Evolutionary conservation across 2,329 filamentous ascomycete species (phyloP), one percentile per base, ranked within the genome.

Genomic region (Aureobasidium sp.): DNA sequence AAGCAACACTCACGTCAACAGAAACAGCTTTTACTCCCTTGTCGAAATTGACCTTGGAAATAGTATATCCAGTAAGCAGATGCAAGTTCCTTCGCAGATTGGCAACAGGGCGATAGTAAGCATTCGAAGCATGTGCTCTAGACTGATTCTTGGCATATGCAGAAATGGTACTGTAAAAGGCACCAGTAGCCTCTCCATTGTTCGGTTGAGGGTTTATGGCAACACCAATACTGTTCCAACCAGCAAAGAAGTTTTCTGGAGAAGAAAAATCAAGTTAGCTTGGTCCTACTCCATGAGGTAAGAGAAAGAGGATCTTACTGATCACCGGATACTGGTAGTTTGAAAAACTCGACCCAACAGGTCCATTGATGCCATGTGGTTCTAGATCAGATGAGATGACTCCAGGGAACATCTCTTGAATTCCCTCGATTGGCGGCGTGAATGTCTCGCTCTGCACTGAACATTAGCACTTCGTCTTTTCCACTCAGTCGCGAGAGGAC

Each of bases 91-190:
- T 44, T 3, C 74, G 67, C n/a, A 17, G 25, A 11, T 66, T 44
- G 4, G 71, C 64, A 8, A 70, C 64, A 4, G 69, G 66, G 36
- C 73, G 70, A 49, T 74, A 72, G 31, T 71, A 72, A 14, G 68
- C 69, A n/a, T 65, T 61, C 20, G 68, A 68, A 1, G 74, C 72
- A 36, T 73, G 69, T 1, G 72, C 73, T 27, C 74, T 67, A 14
- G 72, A 74, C 57, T 72, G 69, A 68, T 68, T 52, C 64, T 63
- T 41, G 1, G 71, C 69, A 59, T 75, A 69, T 64, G 74, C 70
- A 8, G 71, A 72, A 49, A 70, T 72, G 2, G 73, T 69, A 34
- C 69, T 72, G 72, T 72, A 76, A 31, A 72, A 74, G 5, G 70
- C 67, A 11, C 74, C 74, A 5, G 34, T 48, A 4, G 67, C 69